phyloP scores from a whole-genome alignment of 305 asterid species.

The Rubia peregrina region DNA sequence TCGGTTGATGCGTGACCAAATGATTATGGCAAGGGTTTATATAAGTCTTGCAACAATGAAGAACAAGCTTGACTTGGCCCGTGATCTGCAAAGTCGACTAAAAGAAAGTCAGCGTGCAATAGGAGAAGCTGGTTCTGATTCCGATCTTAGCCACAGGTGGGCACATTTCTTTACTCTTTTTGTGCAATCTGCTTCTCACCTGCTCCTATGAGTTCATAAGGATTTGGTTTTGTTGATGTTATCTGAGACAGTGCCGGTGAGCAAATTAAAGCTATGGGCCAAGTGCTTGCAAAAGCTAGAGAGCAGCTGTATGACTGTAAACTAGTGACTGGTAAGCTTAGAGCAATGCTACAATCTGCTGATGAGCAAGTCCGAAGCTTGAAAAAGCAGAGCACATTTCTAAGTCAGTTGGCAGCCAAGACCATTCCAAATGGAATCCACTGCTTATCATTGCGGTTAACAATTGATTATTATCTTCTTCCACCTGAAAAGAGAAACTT shows the following conservation, averaged over 20 bases:
- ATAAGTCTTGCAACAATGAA: conserved; percentile 82
- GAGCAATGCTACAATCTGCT: conserved; percentile 99
- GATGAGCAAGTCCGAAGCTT: conserved; percentile 97
- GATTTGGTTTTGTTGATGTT: conserved; percentile 18
- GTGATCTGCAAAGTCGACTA: conserved; percentile 68
- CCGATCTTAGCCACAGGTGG: conserved; percentile 80
- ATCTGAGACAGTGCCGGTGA: conserved; percentile 62
- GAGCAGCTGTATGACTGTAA: conserved; percentile 93
- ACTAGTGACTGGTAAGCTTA: conserved; percentile 83
- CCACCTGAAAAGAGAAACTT: conserved; percentile 79
- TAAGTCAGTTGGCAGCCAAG: conserved; percentile 96
- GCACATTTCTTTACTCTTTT: conserved; percentile 11
- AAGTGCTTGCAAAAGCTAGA: conserved; percentile 80
- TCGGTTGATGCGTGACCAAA: conserved; percentile 92
- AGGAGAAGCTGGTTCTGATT: conserved; percentile 83
- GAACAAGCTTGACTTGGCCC: conserved; percentile 63
- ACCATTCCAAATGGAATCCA: conserved; percentile 95
- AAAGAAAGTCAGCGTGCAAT: conserved; percentile 95
- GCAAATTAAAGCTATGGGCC: conserved; percentile 88
- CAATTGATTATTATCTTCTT: conserved; percentile 89
- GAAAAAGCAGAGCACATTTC: conserved; percentile 98
- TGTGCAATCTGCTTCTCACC: conserved; percentile 18
- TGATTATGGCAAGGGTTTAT: conserved; percentile 97
- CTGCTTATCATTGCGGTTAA: conserved; percentile 88
- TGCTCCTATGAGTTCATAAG: conserved; percentile 19